phyloP scores from a whole-genome alignment of 2,329 filamentous ascomycete species.

The Penicillium polonicum region DNA sequence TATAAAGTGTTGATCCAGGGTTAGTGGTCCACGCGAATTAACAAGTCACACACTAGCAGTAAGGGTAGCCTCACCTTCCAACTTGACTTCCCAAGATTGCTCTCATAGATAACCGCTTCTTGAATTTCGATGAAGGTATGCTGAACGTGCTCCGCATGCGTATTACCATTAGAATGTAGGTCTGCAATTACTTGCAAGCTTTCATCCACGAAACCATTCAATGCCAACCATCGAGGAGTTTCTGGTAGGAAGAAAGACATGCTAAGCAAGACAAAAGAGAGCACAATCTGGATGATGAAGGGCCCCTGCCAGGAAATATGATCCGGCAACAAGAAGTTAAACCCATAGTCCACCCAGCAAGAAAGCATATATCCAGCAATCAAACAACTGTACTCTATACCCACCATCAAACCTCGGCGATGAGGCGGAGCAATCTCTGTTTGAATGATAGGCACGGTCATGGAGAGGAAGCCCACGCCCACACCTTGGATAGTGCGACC shows the following conservation, averaged over 20 bases:
- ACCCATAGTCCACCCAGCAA: conserved; percentile 42
- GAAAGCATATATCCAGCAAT: conserved; percentile 43
- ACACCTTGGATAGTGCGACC: no score
- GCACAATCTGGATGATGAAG: conserved; percentile 35
- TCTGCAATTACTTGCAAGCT: conserved; percentile 44
- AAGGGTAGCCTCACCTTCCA: conserved; percentile 29
- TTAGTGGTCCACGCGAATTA: neutral
- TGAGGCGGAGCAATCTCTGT: no score
- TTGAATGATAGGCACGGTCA: no score
- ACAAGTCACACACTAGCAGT: neutral
- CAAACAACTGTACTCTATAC: conserved; percentile 40
- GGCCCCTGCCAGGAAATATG: conserved; percentile 33
- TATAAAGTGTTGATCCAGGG: neutral
- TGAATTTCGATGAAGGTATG: conserved; percentile 40
- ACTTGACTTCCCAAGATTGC: conserved; percentile 33
- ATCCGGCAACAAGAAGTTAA: conserved; percentile 37
- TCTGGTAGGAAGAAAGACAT: conserved; percentile 43
- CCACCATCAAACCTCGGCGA: conserved; percentile 40
- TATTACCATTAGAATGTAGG: conserved; percentile 40
- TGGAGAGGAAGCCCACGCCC: no score
- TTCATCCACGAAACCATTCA: conserved; percentile 43
- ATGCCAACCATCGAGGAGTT: conserved; percentile 44
- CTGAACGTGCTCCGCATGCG: conserved; percentile 36
- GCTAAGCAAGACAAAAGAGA: conserved; percentile 34
- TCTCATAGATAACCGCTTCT: conserved; percentile 40